A percentile compares a stretch with the other conserved stretches of the same genome.
Conservation (phyloP, 164 flowering plant species). For the Vitis cinerea region DNA sequence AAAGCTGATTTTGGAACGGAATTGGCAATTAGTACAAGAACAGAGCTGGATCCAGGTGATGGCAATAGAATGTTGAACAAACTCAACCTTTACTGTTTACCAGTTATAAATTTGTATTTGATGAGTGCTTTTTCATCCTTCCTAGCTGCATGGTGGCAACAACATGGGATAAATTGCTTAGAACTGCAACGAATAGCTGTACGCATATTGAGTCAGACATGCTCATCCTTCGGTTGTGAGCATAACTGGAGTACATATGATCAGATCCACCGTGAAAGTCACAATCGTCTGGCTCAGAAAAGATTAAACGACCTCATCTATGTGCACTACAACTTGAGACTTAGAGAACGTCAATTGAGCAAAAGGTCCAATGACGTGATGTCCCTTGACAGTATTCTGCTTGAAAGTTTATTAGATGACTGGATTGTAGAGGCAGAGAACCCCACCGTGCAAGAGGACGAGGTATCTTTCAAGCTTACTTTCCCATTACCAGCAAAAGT, state of each 20-base stretch:
- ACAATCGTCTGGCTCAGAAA: conserved; percentile 50
- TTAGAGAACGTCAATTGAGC: conserved; percentile 57
- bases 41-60: conserved; percentile 68
- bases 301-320: conserved; percentile 57
- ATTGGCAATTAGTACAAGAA: conserved; percentile 75
- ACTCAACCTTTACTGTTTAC: background rate
- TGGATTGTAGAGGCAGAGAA: conserved; percentile 69
- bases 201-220: conserved; percentile 66
- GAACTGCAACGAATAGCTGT: conserved; percentile 76
- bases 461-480: conserved; percentile 37
- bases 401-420: conserved; percentile 54
- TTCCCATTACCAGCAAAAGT: background rate
- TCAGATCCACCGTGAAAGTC: conserved; percentile 45
- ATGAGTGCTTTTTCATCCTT: conserved; percentile 1
- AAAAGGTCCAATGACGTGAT: conserved; percentile 28
- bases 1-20: conserved; percentile 93
- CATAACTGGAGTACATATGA: conserved; percentile 76
- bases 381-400: conserved; percentile 44
- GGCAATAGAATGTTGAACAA: background rate
- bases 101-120: background rate
- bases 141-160: conserved; percentile 96
- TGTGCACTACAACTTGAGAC: conserved; percentile 78
- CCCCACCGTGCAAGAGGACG: conserved; percentile 54
- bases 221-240: conserved; percentile 75
- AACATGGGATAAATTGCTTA: conserved; percentile 82